Conservation (phyloP, 306 rosid genomes). For the Styphnolobium japonicum region DNA sequence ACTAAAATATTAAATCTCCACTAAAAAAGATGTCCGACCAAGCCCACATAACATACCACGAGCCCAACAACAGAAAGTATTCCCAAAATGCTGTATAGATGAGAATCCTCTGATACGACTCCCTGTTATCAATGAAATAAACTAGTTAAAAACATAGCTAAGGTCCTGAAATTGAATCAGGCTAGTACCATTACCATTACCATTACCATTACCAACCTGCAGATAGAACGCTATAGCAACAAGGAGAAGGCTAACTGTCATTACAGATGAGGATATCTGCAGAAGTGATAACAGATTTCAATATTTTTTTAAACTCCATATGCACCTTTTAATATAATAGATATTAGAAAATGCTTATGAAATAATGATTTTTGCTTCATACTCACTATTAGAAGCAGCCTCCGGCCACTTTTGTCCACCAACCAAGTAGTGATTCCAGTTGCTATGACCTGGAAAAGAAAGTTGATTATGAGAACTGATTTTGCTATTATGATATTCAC, state of each 20-base stretch:
- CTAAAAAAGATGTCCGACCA: not conserved
- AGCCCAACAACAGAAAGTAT: constrained; percentile 64
- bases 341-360: not conserved
- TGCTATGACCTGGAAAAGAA: constrained; percentile 54
- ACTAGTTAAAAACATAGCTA: constrained; percentile 17
- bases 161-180: constrained; percentile 15
- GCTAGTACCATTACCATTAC: constrained; percentile 2
- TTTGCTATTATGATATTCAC: constrained; percentile 2
- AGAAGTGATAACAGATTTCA: constrained; percentile 22
- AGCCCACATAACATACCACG: constrained; percentile 56
- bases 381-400: constrained; percentile 69
- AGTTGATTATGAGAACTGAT: constrained; percentile 4
- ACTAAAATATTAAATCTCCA: not conserved
- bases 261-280: constrained; percentile 66
- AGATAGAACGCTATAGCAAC: constrained; percentile 64
- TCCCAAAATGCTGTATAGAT: constrained; percentile 42
- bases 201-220: constrained; percentile 47
- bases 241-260: constrained; percentile 70
- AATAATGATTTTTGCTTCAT: constrained; percentile 1
- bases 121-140: constrained; percentile 40
- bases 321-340: not conserved
- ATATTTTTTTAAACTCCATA: not conserved
- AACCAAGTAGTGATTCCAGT: constrained; percentile 79
- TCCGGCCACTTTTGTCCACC: constrained; percentile 77
- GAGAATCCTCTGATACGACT: constrained; percentile 38